Conservation (phyloP, 768 basidiomycete species). For the Boletus huronensis region DNA sequence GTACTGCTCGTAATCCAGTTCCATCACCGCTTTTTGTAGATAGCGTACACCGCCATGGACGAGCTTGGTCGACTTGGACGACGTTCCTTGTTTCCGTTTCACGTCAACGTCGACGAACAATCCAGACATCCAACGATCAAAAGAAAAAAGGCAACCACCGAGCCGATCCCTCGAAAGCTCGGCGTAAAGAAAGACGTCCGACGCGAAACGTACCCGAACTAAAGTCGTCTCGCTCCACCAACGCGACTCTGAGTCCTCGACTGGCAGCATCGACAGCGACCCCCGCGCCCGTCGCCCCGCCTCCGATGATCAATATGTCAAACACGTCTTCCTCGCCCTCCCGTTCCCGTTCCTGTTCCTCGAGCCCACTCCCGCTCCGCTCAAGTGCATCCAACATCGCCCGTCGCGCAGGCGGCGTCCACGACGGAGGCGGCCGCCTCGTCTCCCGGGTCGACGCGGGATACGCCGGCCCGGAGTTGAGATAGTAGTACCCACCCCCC, state of each 20-base stretch:
- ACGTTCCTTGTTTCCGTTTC: constrained; percentile 38
- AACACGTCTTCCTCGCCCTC: constrained; percentile 56
- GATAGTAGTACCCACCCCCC: constrained; percentile 64
- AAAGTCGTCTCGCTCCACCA: constrained; percentile 94
- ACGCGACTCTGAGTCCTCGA: constrained; percentile 85
- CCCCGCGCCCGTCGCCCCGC: constrained; percentile 94
- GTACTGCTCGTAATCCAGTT: constrained; percentile 94
- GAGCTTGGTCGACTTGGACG: constrained; percentile 95
- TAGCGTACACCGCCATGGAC: constrained; percentile 98
- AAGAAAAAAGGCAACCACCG: neutral
- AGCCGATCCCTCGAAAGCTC: neutral
- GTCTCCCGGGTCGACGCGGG: constrained; percentile 60
- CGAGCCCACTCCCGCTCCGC: constrained; percentile 8
- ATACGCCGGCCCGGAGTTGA: constrained; percentile 71
- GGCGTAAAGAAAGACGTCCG: neutral
- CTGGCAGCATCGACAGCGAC: constrained; percentile 95
- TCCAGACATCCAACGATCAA: neutral
- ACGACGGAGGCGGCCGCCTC: constrained; percentile 71
- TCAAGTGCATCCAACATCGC: constrained; percentile 58
- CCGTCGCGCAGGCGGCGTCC: constrained; percentile 71
- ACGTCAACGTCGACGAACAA: neutral
- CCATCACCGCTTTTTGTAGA: constrained; percentile 93
- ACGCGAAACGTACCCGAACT: constrained; percentile 55
- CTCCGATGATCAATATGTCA: constrained; percentile 84
- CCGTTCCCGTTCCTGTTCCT: no score